Percentiles rank a stretch among this genome's conserved stretches.
These are phyloP conservation scores for Hippophae gyantsensis DNA, from an alignment of 306 rosid genomes.

Conservation along the genomic window DNA sequence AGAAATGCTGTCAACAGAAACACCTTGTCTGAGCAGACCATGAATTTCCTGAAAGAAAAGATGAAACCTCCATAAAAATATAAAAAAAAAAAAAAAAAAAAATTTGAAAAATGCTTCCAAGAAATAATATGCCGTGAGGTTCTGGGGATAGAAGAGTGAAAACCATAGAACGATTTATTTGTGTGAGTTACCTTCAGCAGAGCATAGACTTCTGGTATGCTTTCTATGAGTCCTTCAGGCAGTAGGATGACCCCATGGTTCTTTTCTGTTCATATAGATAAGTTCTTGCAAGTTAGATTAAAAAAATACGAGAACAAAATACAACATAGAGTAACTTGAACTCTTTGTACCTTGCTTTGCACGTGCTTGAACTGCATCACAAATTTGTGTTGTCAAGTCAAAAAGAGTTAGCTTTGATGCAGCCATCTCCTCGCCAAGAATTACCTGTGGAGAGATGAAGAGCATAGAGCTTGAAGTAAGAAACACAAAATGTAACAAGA, in stretches of 20 bases:
- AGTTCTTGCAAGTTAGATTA: constrained; percentile 12
- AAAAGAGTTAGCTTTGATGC: constrained; percentile 90
- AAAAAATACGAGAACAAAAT: constrained; percentile 2
- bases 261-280: constrained; percentile 46
- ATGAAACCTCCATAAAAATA: background rate
- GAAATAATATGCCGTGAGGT: too few species aligned
- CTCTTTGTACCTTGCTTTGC: constrained; percentile 64
- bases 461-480: constrained; percentile 4
- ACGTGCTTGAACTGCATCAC: constrained; percentile 90
- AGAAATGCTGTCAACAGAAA: constrained; percentile 53
- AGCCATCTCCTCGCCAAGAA: constrained; percentile 97
- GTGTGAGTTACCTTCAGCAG: constrained; percentile 59
- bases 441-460: constrained; percentile 46
- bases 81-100: too few species aligned
- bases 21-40: constrained; percentile 64
- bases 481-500: background rate
- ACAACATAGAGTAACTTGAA: constrained; percentile 10
- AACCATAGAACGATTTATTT: background rate
- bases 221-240: constrained; percentile 96
- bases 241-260: constrained; percentile 88
- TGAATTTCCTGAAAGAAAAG: constrained; percentile 78
- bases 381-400: constrained; percentile 68
- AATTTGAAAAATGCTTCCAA: background rate
- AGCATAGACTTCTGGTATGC: constrained; percentile 96
- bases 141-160: background rate